These are phyloP conservation scores for Sarocladium kiliense DNA, from an alignment of 2,329 filamentous ascomycete genomes.

Conservation along the genomic window DNA sequence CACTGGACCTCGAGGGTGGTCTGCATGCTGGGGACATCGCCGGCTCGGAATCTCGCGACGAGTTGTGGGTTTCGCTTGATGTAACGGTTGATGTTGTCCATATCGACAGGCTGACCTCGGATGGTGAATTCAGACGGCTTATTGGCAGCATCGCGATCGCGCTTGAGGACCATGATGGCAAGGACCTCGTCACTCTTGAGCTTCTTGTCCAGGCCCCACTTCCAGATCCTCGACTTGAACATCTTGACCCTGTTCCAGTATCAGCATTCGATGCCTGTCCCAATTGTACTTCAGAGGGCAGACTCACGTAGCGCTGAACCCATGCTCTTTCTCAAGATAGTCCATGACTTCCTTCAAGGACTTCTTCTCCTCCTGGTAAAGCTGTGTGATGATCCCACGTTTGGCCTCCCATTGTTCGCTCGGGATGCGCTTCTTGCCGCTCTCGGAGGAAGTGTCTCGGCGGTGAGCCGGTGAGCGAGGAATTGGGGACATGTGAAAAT, in stretches of 20 bases:
- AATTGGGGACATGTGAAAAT: not conserved
- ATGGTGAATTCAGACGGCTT: conserved; percentile 31
- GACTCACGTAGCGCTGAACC: conserved; percentile 34
- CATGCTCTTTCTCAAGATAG: conserved; percentile 30
- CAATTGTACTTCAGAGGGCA: not conserved
- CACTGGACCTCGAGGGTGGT: conserved; percentile 26
- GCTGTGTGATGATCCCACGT: conserved; percentile 28
- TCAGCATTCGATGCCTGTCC: not conserved
- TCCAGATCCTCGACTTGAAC: conserved; percentile 37
- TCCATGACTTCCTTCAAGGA: conserved; percentile 36
- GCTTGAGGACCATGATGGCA: conserved; percentile 30
- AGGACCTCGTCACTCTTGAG: conserved; percentile 35
- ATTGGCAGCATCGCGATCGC: conserved; percentile 28
- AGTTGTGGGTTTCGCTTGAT: conserved; percentile 32
- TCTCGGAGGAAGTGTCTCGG: conserved; percentile 6
- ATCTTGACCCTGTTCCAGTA: conserved; percentile 29
- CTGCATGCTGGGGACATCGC: conserved; percentile 24
- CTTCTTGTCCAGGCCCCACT: conserved; percentile 37
- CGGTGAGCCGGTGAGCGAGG: not conserved
- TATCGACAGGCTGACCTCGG: conserved; percentile 31
- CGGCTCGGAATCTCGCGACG: conserved; percentile 24
- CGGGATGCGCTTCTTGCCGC: conserved; percentile 26
- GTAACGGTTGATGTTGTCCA: conserved; percentile 35
- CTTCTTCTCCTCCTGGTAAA: conserved; percentile 35
- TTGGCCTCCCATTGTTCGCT: conserved; percentile 28